Percentiles rank a stretch among this genome's conserved stretches.
Evolutionary conservation across 202 grass and related monocot species (phyloP).

Genomic region (Panicum hallii): DNA sequence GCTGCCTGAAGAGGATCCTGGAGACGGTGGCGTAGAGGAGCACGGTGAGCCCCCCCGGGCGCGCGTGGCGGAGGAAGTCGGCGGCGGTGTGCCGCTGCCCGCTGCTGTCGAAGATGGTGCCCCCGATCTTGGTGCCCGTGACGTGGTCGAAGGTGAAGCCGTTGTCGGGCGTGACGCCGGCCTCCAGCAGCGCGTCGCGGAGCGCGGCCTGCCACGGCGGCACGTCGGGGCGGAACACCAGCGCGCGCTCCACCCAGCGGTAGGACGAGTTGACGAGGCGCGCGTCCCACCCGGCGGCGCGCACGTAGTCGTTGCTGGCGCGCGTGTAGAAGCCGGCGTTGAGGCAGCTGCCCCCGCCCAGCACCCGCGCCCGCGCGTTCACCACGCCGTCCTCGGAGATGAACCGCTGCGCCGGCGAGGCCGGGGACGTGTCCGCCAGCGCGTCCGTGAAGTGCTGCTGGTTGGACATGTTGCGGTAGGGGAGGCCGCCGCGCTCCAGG

Average conservation of each 20-base stretch:
- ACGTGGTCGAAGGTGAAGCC: constrained; percentile 92
- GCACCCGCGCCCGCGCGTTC: constrained; percentile 74
- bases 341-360: constrained; percentile 86
- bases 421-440: constrained; percentile 57
- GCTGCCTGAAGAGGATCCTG: constrained; percentile 61
- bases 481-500: constrained; percentile 73
- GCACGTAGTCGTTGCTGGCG: constrained; percentile 77
- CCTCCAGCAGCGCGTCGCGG: constrained; percentile 77
- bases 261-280: constrained; percentile 85
- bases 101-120: constrained; percentile 81
- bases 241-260: constrained; percentile 82
- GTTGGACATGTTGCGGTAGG: constrained; percentile 74
- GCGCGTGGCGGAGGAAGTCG: constrained; percentile 78
- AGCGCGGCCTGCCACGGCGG: constrained; percentile 84
- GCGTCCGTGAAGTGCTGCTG: constrained; percentile 74
- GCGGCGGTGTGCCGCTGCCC: constrained; percentile 89
- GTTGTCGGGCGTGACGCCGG: constrained; percentile 81
- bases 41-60: constrained; percentile 62
- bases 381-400: constrained; percentile 81
- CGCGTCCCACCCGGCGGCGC: constrained; percentile 70
- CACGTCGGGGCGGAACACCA: constrained; percentile 80
- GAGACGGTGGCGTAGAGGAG: constrained; percentile 79
- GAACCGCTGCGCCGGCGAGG: constrained; percentile 74
- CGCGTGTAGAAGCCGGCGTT: constrained; percentile 92
- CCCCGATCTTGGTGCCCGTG: constrained; percentile 90